Conservation (phyloP, 352 stramenopile species). For the Phytophthora hybrid region DNA sequence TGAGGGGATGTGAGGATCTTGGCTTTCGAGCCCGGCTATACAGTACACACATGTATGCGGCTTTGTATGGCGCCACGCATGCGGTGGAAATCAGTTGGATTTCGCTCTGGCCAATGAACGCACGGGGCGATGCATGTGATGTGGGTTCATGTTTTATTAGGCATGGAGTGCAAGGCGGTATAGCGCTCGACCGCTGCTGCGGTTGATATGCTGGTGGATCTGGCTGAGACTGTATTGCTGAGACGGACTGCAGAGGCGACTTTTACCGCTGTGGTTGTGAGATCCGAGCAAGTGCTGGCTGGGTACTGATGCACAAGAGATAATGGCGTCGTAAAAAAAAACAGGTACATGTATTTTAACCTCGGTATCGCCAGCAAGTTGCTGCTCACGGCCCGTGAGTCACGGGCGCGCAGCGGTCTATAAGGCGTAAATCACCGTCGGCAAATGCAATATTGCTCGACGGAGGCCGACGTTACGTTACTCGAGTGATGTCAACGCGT, state of each 20-base stretch:
- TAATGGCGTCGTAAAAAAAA: too few species aligned
- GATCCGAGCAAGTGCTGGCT: neutral
- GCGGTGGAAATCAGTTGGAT: slow-evolving; percentile 3
- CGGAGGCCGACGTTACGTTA: neutral
- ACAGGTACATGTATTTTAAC: too few species aligned
- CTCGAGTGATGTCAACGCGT: neutral
- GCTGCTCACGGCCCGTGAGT: too few species aligned
- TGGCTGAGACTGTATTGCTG: neutral
- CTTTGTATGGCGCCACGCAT: neutral
- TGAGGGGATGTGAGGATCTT: neutral
- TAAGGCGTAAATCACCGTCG: too few species aligned
- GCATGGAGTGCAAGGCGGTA: neutral
- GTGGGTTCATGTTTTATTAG: neutral
- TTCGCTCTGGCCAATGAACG: neutral
- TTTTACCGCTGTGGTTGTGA: neutral
- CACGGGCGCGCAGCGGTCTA: too few species aligned
- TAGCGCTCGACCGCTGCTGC: neutral
- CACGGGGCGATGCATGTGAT: neutral
- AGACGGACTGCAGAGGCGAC: neutral
- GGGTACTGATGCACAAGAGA: too few species aligned
- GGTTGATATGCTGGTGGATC: neutral
- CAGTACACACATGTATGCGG: too few species aligned
- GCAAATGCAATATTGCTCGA: too few species aligned
- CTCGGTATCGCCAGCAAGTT: neutral
- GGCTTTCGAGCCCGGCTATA: neutral